phyloP scores from a whole-genome alignment of 2,329 filamentous ascomycete genomes.

The Fusarium sp. region DNA sequence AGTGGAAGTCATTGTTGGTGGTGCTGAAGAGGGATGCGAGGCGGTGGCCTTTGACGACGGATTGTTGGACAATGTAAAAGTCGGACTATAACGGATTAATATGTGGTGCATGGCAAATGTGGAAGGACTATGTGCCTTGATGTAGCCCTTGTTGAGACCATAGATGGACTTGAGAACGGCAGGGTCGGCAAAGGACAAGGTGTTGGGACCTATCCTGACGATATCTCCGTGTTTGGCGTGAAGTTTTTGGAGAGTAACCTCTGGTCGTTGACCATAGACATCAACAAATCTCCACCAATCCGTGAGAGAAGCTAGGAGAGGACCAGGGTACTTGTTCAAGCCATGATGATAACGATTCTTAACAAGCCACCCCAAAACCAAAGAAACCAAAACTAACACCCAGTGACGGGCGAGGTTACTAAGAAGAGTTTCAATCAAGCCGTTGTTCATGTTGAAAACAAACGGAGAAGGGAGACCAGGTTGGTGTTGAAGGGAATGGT shows the following conservation, averaged over 20 bases:
- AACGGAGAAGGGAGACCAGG: neutral
- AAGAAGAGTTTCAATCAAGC: slow-evolving; percentile 37
- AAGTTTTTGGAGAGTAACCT: slow-evolving; percentile 74
- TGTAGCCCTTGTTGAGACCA: slow-evolving; percentile 83
- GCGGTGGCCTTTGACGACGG: slow-evolving; percentile 74
- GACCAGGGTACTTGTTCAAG: slow-evolving; percentile 79
- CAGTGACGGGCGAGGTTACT: slow-evolving; percentile 35
- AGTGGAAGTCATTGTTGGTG: slow-evolving; percentile 80
- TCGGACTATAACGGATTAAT: slow-evolving; percentile 67
- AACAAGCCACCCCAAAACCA: slow-evolving; percentile 23
- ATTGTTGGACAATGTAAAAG: slow-evolving; percentile 84
- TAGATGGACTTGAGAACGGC: slow-evolving; percentile 82
- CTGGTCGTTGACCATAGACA: slow-evolving; percentile 72
- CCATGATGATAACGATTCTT: slow-evolving; percentile 61
- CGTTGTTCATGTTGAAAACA: slow-evolving; percentile 41
- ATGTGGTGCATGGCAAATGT: no score
- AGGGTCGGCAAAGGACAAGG: slow-evolving; percentile 79
- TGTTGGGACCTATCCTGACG: slow-evolving; percentile 80
- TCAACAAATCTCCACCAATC: slow-evolving; percentile 83
- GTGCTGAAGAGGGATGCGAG: slow-evolving; percentile 83
- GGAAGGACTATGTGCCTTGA: no score
- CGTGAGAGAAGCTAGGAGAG: slow-evolving; percentile 70
- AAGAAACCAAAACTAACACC: slow-evolving; percentile 22
- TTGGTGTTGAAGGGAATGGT: slow-evolving; percentile 2
- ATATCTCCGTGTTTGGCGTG: slow-evolving; percentile 80